Evolutionary conservation across 139 green algal genomes (phyloP).

Genomic region (Picochlorum sp.): DNA sequence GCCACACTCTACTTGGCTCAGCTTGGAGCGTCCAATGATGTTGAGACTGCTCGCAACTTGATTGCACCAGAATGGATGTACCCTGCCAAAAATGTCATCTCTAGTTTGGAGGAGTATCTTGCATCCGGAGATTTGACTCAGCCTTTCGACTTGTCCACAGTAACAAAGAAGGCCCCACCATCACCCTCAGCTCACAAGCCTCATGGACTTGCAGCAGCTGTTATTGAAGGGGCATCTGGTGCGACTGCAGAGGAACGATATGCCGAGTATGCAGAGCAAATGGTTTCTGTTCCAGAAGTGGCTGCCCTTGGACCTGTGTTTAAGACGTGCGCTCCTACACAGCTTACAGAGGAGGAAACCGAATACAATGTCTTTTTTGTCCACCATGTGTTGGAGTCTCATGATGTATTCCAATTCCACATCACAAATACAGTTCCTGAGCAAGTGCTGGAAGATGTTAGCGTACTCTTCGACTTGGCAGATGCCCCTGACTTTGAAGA

Average conservation of each 20-base stretch:
- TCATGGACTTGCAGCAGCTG: slow-evolving; percentile 29
- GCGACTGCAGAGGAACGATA: not conserved
- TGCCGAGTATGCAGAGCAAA: slow-evolving; percentile 35
- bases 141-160: slow-evolving; percentile 64
- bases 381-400: slow-evolving; percentile 73
- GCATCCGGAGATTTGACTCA: slow-evolving; percentile 34
- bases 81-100: slow-evolving; percentile 70
- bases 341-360: slow-evolving; percentile 87
- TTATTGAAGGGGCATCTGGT: slow-evolving; percentile 11
- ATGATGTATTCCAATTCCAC: slow-evolving; percentile 93
- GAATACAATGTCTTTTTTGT: slow-evolving; percentile 81
- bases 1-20: slow-evolving; percentile 90
- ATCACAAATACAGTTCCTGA: slow-evolving; percentile 97
- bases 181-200: slow-evolving; percentile 10
- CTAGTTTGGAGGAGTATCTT: slow-evolving; percentile 70
- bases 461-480: slow-evolving; percentile 79
- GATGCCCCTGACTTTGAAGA: slow-evolving; percentile 70
- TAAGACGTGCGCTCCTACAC: slow-evolving; percentile 65
- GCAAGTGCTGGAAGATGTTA: slow-evolving; percentile 87
- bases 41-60: slow-evolving; percentile 12
- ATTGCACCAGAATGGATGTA: slow-evolving; percentile 50
- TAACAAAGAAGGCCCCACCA: slow-evolving; percentile 18
- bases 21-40: slow-evolving; percentile 32
- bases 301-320: slow-evolving; percentile 75
- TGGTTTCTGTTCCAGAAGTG: slow-evolving; percentile 69